phyloP scores from a whole-genome alignment of 192 early-diverging fungal genomes.

The Coemansia sp. region DNA sequence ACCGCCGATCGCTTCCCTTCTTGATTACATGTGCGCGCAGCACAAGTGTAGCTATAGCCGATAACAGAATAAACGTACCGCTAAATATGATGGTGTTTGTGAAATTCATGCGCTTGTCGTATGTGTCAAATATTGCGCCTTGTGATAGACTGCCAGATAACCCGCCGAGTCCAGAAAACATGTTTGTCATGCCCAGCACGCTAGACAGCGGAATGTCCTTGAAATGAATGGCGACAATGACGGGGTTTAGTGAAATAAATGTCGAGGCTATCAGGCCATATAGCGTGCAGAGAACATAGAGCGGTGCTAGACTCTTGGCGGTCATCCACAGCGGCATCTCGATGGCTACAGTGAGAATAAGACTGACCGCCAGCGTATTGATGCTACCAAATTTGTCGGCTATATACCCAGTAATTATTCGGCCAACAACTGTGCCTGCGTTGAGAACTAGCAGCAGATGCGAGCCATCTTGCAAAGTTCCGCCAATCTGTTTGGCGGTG shows the following conservation, averaged over 20 bases:
- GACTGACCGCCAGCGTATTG: constrained; percentile 28
- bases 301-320: constrained; percentile 16
- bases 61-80: constrained; percentile 28
- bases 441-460: constrained; percentile 35
- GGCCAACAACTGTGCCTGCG: constrained; percentile 24
- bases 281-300: constrained; percentile 34
- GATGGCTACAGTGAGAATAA: constrained; percentile 16
- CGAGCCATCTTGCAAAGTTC: constrained; percentile 13
- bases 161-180: constrained; percentile 21
- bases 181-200: constrained; percentile 27
- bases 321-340: constrained; percentile 39
- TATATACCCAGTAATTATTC: constrained; percentile 28
- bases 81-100: constrained; percentile 44
- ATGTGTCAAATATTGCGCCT: constrained; percentile 26
- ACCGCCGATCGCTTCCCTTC: constrained; percentile 1
- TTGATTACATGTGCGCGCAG: constrained; percentile 27
- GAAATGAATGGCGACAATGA: constrained; percentile 24
- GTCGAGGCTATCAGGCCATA: constrained; percentile 40
- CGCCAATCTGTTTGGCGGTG: constrained; percentile 23
- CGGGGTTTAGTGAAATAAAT: constrained; percentile 41
- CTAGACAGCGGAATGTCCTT: constrained; percentile 14
- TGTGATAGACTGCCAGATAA: constrained; percentile 28
- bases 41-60: constrained; percentile 17
- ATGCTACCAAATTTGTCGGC: constrained; percentile 36
- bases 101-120: constrained; percentile 26